These are phyloP conservation scores for Spathaspora sp. DNA, from an alignment of 805 yeast species.

Conservation along the genomic window DNA sequence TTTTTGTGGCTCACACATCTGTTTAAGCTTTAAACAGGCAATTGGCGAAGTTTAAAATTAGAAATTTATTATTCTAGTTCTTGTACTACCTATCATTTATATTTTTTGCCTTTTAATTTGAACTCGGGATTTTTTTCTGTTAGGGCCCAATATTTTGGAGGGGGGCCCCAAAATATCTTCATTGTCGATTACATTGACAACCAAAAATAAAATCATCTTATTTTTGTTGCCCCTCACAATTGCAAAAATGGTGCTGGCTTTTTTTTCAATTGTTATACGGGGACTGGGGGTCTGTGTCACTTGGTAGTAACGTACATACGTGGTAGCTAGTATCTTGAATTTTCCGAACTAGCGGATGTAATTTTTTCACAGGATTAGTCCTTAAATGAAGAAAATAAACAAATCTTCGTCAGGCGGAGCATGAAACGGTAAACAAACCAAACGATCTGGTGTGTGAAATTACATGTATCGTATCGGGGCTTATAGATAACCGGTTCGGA, in stretches of 20 bases:
- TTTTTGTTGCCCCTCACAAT: neutral
- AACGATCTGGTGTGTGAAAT: no score
- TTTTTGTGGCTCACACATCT: neutral
- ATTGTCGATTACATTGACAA: neutral
- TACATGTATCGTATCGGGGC: no score
- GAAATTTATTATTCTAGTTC: no score
- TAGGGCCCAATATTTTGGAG: neutral
- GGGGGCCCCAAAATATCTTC: neutral
- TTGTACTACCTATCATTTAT: neutral
- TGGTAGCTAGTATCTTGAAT: neutral
- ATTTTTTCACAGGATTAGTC: no score
- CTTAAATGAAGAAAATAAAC: no score
- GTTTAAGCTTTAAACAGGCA: no score
- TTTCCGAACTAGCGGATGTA: no score
- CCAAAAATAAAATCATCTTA: neutral
- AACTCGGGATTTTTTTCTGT: neutral
- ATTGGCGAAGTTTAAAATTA: no score
- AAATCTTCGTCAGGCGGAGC: no score
- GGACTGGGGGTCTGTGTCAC: no score
- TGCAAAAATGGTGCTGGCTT: neutral
- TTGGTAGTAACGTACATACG: neutral
- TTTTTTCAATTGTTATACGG: neutral
- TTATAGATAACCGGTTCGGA: no score
- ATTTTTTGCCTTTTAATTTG: neutral
- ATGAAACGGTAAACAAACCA: no score